phyloP scores from a whole-genome alignment of 495 filamentous ascomycete species.

The Ramalina intermedia region DNA sequence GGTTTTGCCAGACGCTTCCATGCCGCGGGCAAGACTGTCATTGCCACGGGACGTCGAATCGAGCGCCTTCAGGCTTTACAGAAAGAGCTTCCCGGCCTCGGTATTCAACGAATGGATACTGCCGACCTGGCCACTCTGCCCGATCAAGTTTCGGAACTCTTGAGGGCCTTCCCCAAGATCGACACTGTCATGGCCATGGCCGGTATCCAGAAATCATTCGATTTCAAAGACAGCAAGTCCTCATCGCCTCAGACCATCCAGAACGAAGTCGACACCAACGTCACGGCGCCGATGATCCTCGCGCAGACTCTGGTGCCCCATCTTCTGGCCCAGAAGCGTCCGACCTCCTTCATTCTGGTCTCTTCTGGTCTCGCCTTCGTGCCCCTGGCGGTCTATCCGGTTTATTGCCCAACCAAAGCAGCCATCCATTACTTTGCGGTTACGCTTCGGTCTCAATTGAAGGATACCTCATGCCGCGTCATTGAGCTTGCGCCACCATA shows the following conservation, averaged over 20 bases:
- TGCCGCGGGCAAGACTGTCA: conserved; percentile 6
- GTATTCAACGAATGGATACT: conserved; percentile 18
- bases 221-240: conserved; percentile 15
- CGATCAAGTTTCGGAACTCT: conserved; percentile 13
- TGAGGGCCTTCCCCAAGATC: conserved; percentile 18
- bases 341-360: conserved; percentile 1
- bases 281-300: conserved; percentile 22
- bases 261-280: conserved; percentile 17
- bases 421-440: conserved; percentile 19
- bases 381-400: conserved; percentile 21
- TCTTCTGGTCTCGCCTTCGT: conserved; percentile 21
- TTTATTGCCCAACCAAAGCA: conserved; percentile 25
- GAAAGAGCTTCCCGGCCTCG: conserved; percentile 20
- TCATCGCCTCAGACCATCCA: conserved; percentile 14
- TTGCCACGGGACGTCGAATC: conserved; percentile 4
- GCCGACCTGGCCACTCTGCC: conserved; percentile 16
- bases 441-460: conserved; percentile 18
- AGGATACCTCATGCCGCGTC: conserved; percentile 1
- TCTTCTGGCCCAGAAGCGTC: conserved; percentile 21
- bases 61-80: conserved; percentile 17
- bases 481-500: conserved; percentile 22
- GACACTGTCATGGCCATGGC: conserved; percentile 24
- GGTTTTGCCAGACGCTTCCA: conserved; percentile 13
- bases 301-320: conserved; percentile 18
- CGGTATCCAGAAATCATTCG: conserved; percentile 17